Percentiles rank a stretch among this genome's conserved stretches.
Evolutionary conservation across 805 yeast genomes (phyloP).

Genomic region (Hanseniaspora meyeri): DNA sequence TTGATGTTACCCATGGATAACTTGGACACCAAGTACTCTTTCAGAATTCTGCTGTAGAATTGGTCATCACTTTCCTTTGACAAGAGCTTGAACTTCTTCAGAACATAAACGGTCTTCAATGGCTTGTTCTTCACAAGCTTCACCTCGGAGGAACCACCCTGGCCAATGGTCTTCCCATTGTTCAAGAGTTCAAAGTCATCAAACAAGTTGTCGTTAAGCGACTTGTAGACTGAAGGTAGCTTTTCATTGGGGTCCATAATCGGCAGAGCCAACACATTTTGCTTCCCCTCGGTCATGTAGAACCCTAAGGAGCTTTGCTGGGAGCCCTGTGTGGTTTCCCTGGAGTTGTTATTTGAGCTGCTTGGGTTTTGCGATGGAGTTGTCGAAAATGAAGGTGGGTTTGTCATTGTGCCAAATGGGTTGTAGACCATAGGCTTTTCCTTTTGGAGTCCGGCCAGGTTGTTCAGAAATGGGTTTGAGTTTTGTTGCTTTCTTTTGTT

Average conservation of each 20-base stretch:
- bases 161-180: slow-evolving; percentile 40
- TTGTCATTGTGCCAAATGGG: slow-evolving; percentile 9
- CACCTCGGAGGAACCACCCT: slow-evolving; percentile 63
- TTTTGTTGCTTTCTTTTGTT: slow-evolving; percentile 1
- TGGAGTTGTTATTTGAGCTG: neutral
- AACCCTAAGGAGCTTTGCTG: slow-evolving; percentile 19
- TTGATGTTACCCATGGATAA: slow-evolving; percentile 45
- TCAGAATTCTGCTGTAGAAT: slow-evolving; percentile 51
- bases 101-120: slow-evolving; percentile 41
- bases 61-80: slow-evolving; percentile 50
- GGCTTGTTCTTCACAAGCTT: slow-evolving; percentile 29
- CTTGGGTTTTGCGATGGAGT: neutral
- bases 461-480: slow-evolving; percentile 9
- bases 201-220: slow-evolving; percentile 36
- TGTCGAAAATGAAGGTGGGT: neutral
- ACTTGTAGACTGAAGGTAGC: slow-evolving; percentile 43
- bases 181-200: slow-evolving; percentile 43
- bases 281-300: slow-evolving; percentile 30
- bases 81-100: slow-evolving; percentile 52
- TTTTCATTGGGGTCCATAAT: slow-evolving; percentile 53
- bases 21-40: slow-evolving; percentile 53
- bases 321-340: neutral
- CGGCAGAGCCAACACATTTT: slow-evolving; percentile 46
- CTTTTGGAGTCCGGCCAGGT: neutral
- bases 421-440: slow-evolving; percentile 6